Evolutionary conservation across 306 rosid species (phyloP).

Genomic region (Quercus robur): DNA sequence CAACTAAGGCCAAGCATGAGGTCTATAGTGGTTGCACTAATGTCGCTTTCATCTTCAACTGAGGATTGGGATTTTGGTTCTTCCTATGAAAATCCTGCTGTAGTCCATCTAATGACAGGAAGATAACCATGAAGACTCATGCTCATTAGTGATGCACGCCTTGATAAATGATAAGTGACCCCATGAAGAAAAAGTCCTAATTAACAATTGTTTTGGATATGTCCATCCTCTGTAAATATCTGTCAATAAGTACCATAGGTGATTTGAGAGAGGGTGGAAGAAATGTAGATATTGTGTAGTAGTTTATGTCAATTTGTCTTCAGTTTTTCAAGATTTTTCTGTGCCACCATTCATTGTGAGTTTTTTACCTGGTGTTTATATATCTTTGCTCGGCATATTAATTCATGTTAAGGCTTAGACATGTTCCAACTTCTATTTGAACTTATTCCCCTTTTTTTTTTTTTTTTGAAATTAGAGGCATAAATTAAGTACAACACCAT

Average conservation of each 20-base stretch:
- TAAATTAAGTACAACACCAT: too few species aligned
- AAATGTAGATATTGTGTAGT: too few species aligned
- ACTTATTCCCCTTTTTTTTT: too few species aligned
- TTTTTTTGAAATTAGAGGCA: too few species aligned
- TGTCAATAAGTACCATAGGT: background rate
- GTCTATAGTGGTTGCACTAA: constrained; percentile 63
- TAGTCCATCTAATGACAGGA: constrained; percentile 47
- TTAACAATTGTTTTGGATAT: background rate
- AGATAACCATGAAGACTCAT: constrained; percentile 29
- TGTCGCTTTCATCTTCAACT: constrained; percentile 59
- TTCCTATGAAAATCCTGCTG: constrained; percentile 46
- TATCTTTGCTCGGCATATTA: background rate
- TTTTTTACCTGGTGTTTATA: background rate
- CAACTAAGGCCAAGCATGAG: constrained; percentile 88
- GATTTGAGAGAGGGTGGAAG: background rate
- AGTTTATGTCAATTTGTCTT: background rate
- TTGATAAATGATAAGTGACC: background rate
- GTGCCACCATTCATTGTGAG: background rate
- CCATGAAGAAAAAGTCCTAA: background rate
- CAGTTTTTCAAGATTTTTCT: background rate
- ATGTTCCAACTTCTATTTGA: too few species aligned
- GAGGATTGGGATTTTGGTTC: constrained; percentile 75
- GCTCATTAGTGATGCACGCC: background rate
- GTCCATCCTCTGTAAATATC: background rate
- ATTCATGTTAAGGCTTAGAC: background rate